Base-by-base conservation (phyloP, 2,329 filamentous ascomycete genomes). In the Rhynchosporium secalis region DNA sequence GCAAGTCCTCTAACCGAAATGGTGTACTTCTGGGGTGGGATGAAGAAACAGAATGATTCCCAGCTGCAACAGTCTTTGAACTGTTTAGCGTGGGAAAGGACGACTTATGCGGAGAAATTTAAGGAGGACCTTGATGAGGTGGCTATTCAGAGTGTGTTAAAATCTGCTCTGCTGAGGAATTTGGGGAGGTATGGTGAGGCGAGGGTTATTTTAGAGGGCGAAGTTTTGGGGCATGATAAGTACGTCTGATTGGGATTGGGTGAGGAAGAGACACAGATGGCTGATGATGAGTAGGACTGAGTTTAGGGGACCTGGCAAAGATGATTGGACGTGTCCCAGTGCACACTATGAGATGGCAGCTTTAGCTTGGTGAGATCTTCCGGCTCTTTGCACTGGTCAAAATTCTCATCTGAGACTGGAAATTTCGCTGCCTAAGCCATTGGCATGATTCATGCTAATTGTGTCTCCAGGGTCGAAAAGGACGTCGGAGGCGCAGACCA, bases 11-110 rank as follows among this genome's bases (percentile, higher is more conserved):
- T 91, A 0, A 85, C 92, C 71, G 95, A 98, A 78, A 96, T 98
- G 89, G 87, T 90, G 12, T 96, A 94, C 74, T 86, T 98, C 70
- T 98, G 93, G 93, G 93, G 91, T 72, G 94, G 93, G 0, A 86
- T 86, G 69, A 94, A 91, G 76, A 86, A 92, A 60, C 96, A 96
- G 91, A 79, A 83, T 2, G 70, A 77, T 0, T 77, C 78, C 0
- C 84, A 94, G 63, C 78, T 96, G 13, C 79, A 88, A 54, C 77
- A 80, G 47, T 90, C 86, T 0, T 74, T 91, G 43, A 76, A 74
- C 0, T 82, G 83, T n/a, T 76, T 96, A 10, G 78, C 80, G 0
- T 96, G 84, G 84, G 77, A 79, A 28, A 75, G 92, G 77, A 85
- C 84, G 0, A 78, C 77, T 5, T 66, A 74, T 4, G 71, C 74